Conservation (phyloP, 805 yeast genomes). For the Dipodascopsis uninucleata region DNA sequence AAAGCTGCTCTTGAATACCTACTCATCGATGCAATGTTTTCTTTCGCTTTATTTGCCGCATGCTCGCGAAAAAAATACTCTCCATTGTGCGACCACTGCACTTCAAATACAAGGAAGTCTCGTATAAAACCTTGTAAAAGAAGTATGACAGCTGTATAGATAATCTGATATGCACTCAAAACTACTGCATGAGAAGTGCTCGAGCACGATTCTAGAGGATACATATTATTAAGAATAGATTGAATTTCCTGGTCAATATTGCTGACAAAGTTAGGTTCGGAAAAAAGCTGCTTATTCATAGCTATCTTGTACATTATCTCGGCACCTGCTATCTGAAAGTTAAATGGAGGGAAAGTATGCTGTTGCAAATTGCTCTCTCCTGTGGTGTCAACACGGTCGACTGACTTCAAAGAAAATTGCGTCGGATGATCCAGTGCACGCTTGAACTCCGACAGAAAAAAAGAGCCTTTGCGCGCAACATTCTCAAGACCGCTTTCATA, state of each 20-base stretch:
- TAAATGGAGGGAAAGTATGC: no score
- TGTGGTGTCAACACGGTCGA: no score
- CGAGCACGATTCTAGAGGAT: slow-evolving; percentile 13
- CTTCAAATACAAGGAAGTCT: slow-evolving; percentile 19
- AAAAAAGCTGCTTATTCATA: slow-evolving; percentile 5
- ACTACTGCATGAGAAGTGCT: slow-evolving; percentile 18
- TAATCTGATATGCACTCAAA: slow-evolving; percentile 16
- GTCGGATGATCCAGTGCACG: no score
- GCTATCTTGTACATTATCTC: slow-evolving; percentile 15
- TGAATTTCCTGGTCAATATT: slow-evolving; percentile 14
- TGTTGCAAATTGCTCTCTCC: no score
- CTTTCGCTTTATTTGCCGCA: slow-evolving; percentile 7
- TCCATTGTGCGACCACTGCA: slow-evolving; percentile 17
- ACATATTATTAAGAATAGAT: slow-evolving; percentile 7
- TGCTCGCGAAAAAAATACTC: slow-evolving; percentile 18
- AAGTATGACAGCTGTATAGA: slow-evolving; percentile 16
- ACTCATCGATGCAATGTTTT: no score
- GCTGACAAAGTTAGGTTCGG: slow-evolving; percentile 14
- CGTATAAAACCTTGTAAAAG: slow-evolving; percentile 20
- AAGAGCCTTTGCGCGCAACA: slow-evolving; percentile 10
- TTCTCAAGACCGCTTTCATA: slow-evolving; percentile 15
- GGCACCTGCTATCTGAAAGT: slow-evolving; percentile 18
- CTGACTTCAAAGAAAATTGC: no score
- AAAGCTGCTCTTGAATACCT: slow-evolving; percentile 13
- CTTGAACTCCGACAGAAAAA: slow-evolving; percentile 13